Conservation (phyloP, 1,284 basidiomycete species). For the Cutaneotrichosporon spelunceum region DNA sequence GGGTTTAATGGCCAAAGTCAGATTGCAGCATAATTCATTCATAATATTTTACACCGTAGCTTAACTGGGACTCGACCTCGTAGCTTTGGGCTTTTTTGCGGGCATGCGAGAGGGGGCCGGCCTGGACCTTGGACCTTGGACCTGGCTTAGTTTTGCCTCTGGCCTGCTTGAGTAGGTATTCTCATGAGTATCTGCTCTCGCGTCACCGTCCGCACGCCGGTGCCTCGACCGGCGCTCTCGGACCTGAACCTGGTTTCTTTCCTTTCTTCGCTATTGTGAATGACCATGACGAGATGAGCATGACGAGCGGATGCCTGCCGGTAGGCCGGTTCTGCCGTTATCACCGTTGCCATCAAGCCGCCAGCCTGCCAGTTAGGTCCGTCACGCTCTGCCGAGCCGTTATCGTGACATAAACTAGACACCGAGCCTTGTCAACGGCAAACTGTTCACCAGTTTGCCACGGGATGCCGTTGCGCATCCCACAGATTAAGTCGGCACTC, state of each 20-base stretch:
- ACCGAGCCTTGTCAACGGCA: neutral
- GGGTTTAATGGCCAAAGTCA: no score
- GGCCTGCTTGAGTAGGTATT: neutral
- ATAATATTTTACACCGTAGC: no score
- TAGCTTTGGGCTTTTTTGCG: no score
- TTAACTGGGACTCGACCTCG: no score
- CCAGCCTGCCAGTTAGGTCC: neutral
- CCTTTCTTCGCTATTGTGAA: neutral
- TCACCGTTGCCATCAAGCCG: neutral
- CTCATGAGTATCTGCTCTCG: no score
- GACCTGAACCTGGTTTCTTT: neutral
- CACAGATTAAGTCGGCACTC: no score
- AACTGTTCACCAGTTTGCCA: neutral
- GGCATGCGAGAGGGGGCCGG: no score
- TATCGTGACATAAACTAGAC: neutral
- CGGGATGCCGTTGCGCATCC: neutral
- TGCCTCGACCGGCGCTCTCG: slow-evolving; percentile 4
- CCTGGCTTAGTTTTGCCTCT: no score
- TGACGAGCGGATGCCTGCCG: neutral
- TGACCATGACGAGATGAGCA: neutral
- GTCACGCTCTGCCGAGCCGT: neutral
- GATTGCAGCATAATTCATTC: no score
- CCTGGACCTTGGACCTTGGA: no score
- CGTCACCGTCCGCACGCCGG: slow-evolving; percentile 10
- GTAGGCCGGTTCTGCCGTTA: slow-evolving; percentile 1